These are phyloP conservation scores for Sclerotinia subarctica DNA, from an alignment of 2,329 filamentous ascomycete genomes.

Conservation along the genomic window DNA sequence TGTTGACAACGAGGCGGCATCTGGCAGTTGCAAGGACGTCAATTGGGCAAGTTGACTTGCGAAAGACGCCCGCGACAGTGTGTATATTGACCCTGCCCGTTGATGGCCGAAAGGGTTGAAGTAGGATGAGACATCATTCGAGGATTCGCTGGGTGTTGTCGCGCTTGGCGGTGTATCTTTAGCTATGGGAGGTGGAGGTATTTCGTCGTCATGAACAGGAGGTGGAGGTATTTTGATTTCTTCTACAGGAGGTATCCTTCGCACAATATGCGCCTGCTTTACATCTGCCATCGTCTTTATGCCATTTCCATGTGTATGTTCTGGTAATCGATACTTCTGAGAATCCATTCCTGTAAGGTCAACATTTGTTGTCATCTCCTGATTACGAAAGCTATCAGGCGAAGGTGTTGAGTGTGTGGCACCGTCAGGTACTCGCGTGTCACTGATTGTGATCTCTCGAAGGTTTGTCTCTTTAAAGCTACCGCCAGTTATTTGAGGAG, in stretches of 20 bases:
- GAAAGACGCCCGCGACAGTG: conserved; percentile 86
- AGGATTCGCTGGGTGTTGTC: conserved; percentile 39
- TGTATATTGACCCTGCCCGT: conserved; percentile 85
- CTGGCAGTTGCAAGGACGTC: conserved; percentile 83
- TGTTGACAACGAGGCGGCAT: conserved; percentile 77
- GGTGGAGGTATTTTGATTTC: conserved; percentile 40
- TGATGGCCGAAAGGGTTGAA: conserved; percentile 65
- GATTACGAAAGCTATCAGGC: conserved; percentile 31
- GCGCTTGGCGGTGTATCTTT: conserved; percentile 50
- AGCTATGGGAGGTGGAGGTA: conserved; percentile 44
- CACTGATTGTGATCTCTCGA: conserved; percentile 30
- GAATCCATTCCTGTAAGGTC: conserved; percentile 63
- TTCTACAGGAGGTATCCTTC: conserved; percentile 42
- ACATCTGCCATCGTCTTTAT: conserved; percentile 59
- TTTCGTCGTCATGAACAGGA: conserved; percentile 37
- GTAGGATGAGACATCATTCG: conserved; percentile 45
- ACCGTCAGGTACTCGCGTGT: conserved; percentile 31
- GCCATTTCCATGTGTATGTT: conserved; percentile 66
- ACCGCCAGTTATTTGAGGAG: conserved; percentile 35
- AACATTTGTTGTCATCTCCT: conserved; percentile 33
- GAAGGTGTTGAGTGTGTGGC: conserved; percentile 31
- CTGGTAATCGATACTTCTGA: conserved; percentile 70
- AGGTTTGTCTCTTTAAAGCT: conserved; percentile 26
- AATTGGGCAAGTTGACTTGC: conserved; percentile 89
- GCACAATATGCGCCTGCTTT: conserved; percentile 56